phyloP scores from a whole-genome alignment of 257 asterid genomes.

The Forsythia viridissima region DNA sequence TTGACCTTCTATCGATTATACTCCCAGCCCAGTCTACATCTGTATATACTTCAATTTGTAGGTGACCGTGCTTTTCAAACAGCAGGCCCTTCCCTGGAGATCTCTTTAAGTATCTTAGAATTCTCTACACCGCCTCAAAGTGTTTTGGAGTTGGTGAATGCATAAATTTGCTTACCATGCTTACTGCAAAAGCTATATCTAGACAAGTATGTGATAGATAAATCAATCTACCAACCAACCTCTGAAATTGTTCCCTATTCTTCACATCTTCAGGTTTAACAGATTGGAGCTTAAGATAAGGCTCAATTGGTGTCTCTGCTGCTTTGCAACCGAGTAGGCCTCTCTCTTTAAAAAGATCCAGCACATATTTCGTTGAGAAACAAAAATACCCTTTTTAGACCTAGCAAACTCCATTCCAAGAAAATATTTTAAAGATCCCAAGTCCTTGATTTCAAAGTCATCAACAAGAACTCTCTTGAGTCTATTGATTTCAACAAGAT shows the following conservation, averaged over 20 bases:
- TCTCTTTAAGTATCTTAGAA: not conserved
- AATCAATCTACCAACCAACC: not conserved
- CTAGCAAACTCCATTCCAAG: not conserved
- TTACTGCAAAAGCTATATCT: not conserved
- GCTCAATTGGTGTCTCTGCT: not conserved
- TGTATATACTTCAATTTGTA: not conserved
- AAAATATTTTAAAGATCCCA: not conserved
- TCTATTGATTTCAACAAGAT: not conserved
- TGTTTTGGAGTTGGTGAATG: not conserved
- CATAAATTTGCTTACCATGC: not conserved
- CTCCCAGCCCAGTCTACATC: not conserved
- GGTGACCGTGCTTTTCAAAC: too few species aligned
- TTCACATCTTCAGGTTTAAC: not conserved
- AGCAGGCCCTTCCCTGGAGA: not conserved
- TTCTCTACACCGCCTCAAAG: not conserved
- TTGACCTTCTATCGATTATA: not conserved
- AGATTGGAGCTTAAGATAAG: not conserved
- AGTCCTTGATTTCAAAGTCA: not conserved
- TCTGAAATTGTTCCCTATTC: not conserved
- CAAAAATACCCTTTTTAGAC: not conserved
- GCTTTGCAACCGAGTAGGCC: too few species aligned
- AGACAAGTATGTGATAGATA: not conserved
- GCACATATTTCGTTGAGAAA: not conserved
- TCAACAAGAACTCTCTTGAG: not conserved
- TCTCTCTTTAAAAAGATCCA: too few species aligned